phyloP scores from a whole-genome alignment of 441 rosid genomes.

The Brassica hybrid region DNA sequence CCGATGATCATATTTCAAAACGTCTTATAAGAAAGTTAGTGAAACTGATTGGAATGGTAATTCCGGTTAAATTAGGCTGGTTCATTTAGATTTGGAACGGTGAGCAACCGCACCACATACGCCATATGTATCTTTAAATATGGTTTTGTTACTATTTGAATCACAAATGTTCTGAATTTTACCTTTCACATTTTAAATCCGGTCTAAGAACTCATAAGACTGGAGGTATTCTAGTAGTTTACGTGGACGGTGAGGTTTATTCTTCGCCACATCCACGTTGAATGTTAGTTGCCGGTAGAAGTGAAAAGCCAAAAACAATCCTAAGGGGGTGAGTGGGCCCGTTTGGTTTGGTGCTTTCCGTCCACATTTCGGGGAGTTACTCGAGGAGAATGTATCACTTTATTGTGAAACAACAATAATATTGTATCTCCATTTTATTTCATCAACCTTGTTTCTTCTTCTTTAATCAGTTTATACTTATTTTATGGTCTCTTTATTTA shows the following conservation, averaged over 20 bases:
- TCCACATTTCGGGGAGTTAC: slow-evolving; percentile 40
- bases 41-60: not conserved
- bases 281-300: too few relatives aligned
- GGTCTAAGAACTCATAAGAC: not conserved
- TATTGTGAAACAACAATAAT: slow-evolving; percentile 17
- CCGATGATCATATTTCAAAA: not conserved
- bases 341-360: slow-evolving; percentile 26
- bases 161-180: too few relatives aligned
- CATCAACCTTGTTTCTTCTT: not conserved
- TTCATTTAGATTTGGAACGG: not conserved
- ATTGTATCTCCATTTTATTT: slow-evolving; percentile 16
- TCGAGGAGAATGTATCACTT: slow-evolving; percentile 43
- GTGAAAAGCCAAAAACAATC: slow-evolving; percentile 34
- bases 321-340: slow-evolving; percentile 23
- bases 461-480: not conserved
- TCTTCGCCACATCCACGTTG: too few relatives aligned
- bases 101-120: too few relatives aligned
- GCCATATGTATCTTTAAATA: too few relatives aligned
- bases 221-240: too few relatives aligned
- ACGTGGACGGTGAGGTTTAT: too few relatives aligned
- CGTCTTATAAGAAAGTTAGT: not conserved
- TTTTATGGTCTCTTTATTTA: not conserved
- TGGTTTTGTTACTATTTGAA: too few relatives aligned
- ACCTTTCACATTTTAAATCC: not conserved
- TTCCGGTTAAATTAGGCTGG: not conserved